Evolutionary conservation across 805 yeast species (phyloP).

Genomic region (Wickerhamiella dianesei): DNA sequence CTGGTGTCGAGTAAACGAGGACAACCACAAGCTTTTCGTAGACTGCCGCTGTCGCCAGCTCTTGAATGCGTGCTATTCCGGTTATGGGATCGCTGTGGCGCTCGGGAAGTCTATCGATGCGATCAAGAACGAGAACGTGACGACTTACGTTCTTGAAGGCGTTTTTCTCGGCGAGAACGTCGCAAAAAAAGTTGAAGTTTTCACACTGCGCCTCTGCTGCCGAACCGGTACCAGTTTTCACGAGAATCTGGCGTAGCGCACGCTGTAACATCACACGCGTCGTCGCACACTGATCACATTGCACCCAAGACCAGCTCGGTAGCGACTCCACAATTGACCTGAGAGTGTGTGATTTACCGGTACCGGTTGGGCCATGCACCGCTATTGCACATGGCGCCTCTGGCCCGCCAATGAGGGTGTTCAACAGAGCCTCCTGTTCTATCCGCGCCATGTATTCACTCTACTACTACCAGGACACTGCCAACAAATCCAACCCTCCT

Average conservation of each 20-base stretch:
- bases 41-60: conserved; percentile 23
- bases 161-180: conserved; percentile 26
- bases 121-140: conserved; percentile 39
- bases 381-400: conserved; percentile 28
- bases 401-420: conserved; percentile 22
- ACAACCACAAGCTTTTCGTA: conserved; percentile 30
- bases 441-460: conserved; percentile 20
- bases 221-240: conserved; percentile 20
- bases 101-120: conserved; percentile 37
- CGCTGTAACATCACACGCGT: conserved; percentile 35
- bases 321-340: conserved; percentile 20
- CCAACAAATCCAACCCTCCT: background rate
- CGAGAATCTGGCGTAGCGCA: conserved; percentile 29
- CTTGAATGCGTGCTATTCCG: conserved; percentile 31
- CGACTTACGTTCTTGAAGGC: conserved; percentile 22
- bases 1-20: conserved; percentile 33
- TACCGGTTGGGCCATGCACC: conserved; percentile 37
- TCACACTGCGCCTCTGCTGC: conserved; percentile 25
- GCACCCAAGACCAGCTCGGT: conserved; percentile 24
- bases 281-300: conserved; percentile 38
- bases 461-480: background rate
- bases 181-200: conserved; percentile 31
- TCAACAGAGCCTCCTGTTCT: conserved; percentile 26
- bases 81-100: conserved; percentile 29
- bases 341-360: conserved; percentile 35